These are phyloP conservation scores for Trichosanthes truncata DNA, from an alignment of 306 rosid species.

Conservation along the genomic window DNA sequence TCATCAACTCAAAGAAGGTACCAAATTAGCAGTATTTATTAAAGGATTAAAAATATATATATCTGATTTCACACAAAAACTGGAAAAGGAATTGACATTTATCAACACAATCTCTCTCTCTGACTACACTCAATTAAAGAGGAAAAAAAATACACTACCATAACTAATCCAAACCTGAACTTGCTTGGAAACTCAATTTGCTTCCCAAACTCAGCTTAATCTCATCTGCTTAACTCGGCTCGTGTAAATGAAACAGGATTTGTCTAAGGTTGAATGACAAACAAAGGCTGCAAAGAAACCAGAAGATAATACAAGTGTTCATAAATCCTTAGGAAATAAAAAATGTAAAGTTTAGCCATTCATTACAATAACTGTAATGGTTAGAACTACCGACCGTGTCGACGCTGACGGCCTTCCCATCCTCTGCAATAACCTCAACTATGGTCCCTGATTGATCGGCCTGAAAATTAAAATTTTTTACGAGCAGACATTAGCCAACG, in stretches of 20 bases:
- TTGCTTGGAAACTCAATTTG: neutral
- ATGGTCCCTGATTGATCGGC: conserved; percentile 75
- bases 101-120: neutral
- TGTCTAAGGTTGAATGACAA: conserved; percentile 57
- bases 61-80: neutral
- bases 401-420: conserved; percentile 49
- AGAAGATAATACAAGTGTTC: conserved; percentile 7
- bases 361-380: neutral
- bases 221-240: neutral
- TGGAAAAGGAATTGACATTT: neutral
- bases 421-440: conserved; percentile 43
- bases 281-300: conserved; percentile 43
- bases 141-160: neutral
- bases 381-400: conserved; percentile 35
- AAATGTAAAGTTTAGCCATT: neutral
- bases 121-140: neutral
- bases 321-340: neutral
- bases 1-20: neutral
- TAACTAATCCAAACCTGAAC: neutral
- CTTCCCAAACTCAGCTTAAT: neutral
- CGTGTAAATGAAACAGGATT: neutral
- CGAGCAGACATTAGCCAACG: neutral
- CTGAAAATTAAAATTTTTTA: conserved; percentile 15
- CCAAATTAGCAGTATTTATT: neutral
- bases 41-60: neutral